Evolutionary conservation across 139 green algal species (phyloP), one percentile per base, ranked within the genome.

Genomic region (Monoraphidium neglectum): DNA sequence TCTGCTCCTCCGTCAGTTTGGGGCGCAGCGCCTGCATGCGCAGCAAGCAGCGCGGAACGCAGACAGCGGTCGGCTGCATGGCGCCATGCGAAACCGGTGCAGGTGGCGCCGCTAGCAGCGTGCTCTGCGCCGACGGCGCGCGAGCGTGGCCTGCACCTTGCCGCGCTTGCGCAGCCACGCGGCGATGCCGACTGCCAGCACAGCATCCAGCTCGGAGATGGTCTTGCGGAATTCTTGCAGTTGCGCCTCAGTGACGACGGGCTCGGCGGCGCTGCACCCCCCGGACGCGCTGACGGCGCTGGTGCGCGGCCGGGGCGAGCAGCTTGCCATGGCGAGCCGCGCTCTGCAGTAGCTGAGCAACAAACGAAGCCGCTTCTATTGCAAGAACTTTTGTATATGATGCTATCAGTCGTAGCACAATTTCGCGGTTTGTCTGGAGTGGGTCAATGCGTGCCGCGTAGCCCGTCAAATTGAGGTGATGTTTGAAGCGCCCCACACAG

Each of bases 1-100:
- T 81, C 72, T 92, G 88, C 30, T 85, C 82, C 4, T 82, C 79
- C 1, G 66, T 87, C 10, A 93, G 82, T 75, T 88, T 91, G 8
- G 89, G 90, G 23, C 78, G 80, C 30, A 92, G 72, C 1, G 74
- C 78, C 87, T 90, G 84, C 60, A 28, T 63, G 23, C 16, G 46
- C 10, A 10, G 36, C 37, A 32, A 33, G 8, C 64, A 33, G 12
- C 28, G 32, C 28, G 64, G 5, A 51, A 10, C 21, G 15, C 36
- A 28, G 21, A 43, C n/a, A 70, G 13, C 30, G 12, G 1, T 16
- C 36, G 5, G 21, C 13, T 70, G 64, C 37, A 8, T 4, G 28
- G 28, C 16, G 3, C 51, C 33, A 6, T 76, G 49, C 43, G 32
- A 8, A 8, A 8, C 26, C 21, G 21, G 3, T 8, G 28, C 28